Evolutionary conservation across 129 eudicot genomes (phyloP).

Genomic region (Scalesia atractyloides): DNA sequence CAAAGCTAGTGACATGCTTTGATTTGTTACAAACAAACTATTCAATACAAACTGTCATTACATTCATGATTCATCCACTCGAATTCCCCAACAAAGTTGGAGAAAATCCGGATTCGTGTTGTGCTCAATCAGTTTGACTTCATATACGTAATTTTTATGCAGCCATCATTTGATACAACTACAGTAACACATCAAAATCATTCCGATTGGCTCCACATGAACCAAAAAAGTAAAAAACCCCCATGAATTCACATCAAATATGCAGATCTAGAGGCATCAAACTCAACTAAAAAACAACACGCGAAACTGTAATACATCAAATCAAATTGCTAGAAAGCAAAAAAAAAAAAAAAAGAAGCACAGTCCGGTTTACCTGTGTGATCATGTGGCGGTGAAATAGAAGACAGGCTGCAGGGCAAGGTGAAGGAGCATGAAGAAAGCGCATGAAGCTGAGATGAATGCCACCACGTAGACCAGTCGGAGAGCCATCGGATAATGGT

Average conservation of each 20-base stretch:
- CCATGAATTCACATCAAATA: constrained; percentile 11
- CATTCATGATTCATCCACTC: neutral
- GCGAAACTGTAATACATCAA: neutral
- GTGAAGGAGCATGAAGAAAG: constrained; percentile 50
- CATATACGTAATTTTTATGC: neutral
- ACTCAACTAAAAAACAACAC: neutral
- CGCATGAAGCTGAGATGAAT: constrained; percentile 43
- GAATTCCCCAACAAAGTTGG: constrained; percentile 23
- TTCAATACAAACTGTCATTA: constrained; percentile 6
- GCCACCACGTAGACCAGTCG: constrained; percentile 42
- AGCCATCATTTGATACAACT: neutral
- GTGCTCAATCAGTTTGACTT: neutral
- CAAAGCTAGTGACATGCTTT: no score
- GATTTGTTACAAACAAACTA: constrained; percentile 2
- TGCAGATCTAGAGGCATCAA: constrained; percentile 26
- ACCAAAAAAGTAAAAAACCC: constrained; percentile 2
- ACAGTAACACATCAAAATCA: constrained; percentile 19
- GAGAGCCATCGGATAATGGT: constrained; percentile 35
- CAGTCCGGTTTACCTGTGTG: constrained; percentile 20
- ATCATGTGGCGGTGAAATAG: constrained; percentile 47
- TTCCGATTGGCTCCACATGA: constrained; percentile 1
- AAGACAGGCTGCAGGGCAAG: constrained; percentile 49
- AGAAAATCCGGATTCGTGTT: neutral
- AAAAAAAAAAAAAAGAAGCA: neutral
- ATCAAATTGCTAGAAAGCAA: neutral